Evolutionary conservation across 768 basidiomycete species (phyloP), one percentile per base, ranked within the genome.

Genomic region (Mycena epipterygia): DNA sequence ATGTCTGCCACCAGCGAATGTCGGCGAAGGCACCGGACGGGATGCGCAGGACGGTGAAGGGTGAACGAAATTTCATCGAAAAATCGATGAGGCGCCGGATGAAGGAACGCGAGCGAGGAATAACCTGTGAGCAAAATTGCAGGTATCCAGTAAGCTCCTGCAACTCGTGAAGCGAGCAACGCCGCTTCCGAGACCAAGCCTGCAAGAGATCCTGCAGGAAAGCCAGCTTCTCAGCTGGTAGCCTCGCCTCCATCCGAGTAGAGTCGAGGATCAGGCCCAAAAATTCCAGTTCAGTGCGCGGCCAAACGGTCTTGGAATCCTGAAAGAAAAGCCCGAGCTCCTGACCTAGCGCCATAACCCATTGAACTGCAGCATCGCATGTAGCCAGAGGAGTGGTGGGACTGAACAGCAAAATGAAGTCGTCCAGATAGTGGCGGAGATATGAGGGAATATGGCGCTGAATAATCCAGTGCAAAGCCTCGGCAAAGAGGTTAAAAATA

Each of bases 401-500:
- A 13, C 59, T 32, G 59, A 80, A 81, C 16, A 75, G 66, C 3
- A 73, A 39, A 21, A 84, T 76, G 59, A 83, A 83, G 48, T 83
- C 78, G 51, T 84, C 78, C 2, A 84, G 75, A 59, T 81, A 82
- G 53, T 83, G 81, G 25, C 74, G 73, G 6, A 82, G 59, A 6
- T 14, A 13, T 1, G 77, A 76, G 0, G 79, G 81, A 55, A 83
- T 77, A 64, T 84, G 77, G 23, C 75, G 74, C 30, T 77, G 71
- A n/a, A 83, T 77, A 51, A 84, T 83, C 83, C 81, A 84, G 64
- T 84, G 82, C n/a, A n/a, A n/a, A n/a, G n/a, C n/a, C n/a, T n/a
- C n/a, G n/a, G n/a, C n/a, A n/a, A n/a, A n/a, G n/a, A n/a, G n/a
- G n/a, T n/a, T n/a, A n/a, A n/a, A n/a, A n/a, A n/a, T n/a, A n/a